A percentile compares a stretch with the other conserved stretches of the same genome.
phyloP scores from a whole-genome alignment of 2,329 filamentous ascomycete genomes.

The Exophiala mesophila region DNA sequence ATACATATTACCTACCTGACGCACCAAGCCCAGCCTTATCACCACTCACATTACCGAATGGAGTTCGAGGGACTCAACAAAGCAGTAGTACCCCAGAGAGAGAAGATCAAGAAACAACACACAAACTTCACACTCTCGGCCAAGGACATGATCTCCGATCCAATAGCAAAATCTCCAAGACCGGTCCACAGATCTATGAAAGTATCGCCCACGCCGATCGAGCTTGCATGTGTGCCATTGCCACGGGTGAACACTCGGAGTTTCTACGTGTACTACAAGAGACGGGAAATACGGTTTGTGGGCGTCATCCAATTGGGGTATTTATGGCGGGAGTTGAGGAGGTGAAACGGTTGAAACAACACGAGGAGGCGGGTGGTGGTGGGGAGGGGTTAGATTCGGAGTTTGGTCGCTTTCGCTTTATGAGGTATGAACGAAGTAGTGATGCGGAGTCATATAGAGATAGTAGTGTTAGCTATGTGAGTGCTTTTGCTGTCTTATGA shows the following conservation, averaged over 20 bases:
- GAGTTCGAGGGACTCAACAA: constrained; percentile 21
- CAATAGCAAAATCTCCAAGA: constrained; percentile 13
- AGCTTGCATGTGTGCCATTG: constrained; percentile 77
- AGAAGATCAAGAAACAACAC: constrained; percentile 27
- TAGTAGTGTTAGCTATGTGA: constrained; percentile 91
- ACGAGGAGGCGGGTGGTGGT: constrained; percentile 24
- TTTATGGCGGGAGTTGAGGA: constrained; percentile 81
- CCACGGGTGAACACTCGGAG: constrained; percentile 63
- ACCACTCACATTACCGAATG: constrained; percentile 36
- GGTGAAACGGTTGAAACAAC: constrained; percentile 41
- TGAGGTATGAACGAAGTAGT: constrained; percentile 82
- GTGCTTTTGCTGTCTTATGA: constrained; percentile 75
- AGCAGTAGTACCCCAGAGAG: constrained; percentile 21
- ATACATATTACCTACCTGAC: constrained; percentile 68
- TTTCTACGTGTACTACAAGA: constrained; percentile 66
- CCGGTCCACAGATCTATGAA: constrained; percentile 63
- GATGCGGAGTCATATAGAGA: constrained; percentile 63
- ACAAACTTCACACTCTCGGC: constrained; percentile 23
- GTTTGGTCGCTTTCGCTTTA: constrained; percentile 62
- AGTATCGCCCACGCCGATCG: constrained; percentile 77
- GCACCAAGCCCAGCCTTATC: constrained; percentile 40
- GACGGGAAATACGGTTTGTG: constrained; percentile 90
- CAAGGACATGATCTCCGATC: constrained; percentile 20
- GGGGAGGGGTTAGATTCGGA: constrained; percentile 17
- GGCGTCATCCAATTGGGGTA: constrained; percentile 89